Base-by-base conservation (phyloP, 2,329 filamentous ascomycete species). In the Chaetomium sp. region DNA sequence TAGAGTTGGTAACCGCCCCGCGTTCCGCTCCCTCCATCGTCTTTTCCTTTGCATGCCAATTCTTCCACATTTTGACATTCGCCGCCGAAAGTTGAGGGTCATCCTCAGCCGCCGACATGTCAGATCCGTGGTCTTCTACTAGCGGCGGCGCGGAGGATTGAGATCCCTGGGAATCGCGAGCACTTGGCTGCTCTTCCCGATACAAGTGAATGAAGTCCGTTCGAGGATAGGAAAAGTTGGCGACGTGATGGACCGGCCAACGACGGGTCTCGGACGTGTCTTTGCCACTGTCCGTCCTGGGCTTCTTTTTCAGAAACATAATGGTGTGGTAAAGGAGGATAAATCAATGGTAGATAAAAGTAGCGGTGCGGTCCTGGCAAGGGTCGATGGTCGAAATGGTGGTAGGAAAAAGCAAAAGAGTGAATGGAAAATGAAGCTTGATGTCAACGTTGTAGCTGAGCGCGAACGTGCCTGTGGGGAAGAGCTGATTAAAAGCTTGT, bases 111-210 rank as follows among this genome's bases (percentile, higher is more conserved):
- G 27, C 53, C 6, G 83, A 85, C 21, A 75, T 72, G 59, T 85
- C 83, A 4, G 82, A 84, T 68, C 83, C 82, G 7, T 78, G 79
- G 69, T 84, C 80, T 67, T 85, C 82, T 19, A 83, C 78, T 71
- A 85, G 77, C 31, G 80, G 79, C 0, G 82, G 83, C 4, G 79
- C 69, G 3, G 82, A 83, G 29, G 73, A 76, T 51, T 80, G 77
- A 0, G 82, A 84, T 35, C 76, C 79, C 38, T 82, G 69, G 3
- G 82, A 85, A 60, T 75, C 78, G 69, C 78, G 77, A 60, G 71
- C 75, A 51, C 72, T 70, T 59, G 64, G 69, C 19, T 72, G 69
- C 47, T 72, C 72, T 68, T 73, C 71, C 19, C 71, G 72, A 64
- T 69, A 69, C 23, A 70, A 57, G 23, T 68, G 68, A 16, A 57